A percentile compares a stretch with the other conserved stretches of the same genome.
Conservation (phyloP, 441 rosid species). For the Bruguiera hainesii region DNA sequence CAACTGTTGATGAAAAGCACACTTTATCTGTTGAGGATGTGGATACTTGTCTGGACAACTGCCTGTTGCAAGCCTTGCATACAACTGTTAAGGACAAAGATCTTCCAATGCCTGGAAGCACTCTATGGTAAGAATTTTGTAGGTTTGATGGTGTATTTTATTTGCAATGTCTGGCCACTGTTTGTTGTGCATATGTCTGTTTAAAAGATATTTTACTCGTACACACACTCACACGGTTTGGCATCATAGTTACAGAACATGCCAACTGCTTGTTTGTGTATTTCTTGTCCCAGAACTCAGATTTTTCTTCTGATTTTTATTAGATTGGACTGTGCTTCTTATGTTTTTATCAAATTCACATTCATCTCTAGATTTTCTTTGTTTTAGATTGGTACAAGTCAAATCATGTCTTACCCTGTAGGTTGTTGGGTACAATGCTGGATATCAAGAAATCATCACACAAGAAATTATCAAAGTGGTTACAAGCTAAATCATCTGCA, state of each 20-base stretch:
- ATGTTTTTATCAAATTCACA: not conserved
- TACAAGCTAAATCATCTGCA: slow-evolving; percentile 73
- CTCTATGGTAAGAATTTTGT: slow-evolving; percentile 62
- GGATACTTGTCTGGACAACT: slow-evolving; percentile 76
- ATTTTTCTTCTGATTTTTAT: too few relatives aligned
- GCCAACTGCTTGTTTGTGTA: too few relatives aligned
- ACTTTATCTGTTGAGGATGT: slow-evolving; percentile 53
- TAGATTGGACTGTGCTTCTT: too few relatives aligned
- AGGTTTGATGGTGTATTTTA: too few relatives aligned
- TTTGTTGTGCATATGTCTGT: too few relatives aligned
- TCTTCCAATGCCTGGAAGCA: slow-evolving; percentile 94
- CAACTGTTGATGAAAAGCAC: slow-evolving; percentile 43
- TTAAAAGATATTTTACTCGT: too few relatives aligned
- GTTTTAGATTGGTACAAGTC: slow-evolving; percentile 51
- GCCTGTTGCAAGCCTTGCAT: slow-evolving; percentile 90
- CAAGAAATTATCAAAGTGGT: slow-evolving; percentile 94
- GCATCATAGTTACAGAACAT: too few relatives aligned
- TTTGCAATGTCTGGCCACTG: too few relatives aligned
- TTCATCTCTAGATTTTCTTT: not conserved
- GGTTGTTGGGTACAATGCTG: slow-evolving; percentile 71
- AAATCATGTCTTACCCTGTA: slow-evolving; percentile 80
- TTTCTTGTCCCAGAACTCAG: too few relatives aligned
- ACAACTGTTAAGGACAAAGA: slow-evolving; percentile 84
- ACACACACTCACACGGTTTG: too few relatives aligned
- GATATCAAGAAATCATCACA: slow-evolving; percentile 91